Base-by-base conservation (phyloP, 177 flowering plant genomes). In the Vitis hybrid region DNA sequence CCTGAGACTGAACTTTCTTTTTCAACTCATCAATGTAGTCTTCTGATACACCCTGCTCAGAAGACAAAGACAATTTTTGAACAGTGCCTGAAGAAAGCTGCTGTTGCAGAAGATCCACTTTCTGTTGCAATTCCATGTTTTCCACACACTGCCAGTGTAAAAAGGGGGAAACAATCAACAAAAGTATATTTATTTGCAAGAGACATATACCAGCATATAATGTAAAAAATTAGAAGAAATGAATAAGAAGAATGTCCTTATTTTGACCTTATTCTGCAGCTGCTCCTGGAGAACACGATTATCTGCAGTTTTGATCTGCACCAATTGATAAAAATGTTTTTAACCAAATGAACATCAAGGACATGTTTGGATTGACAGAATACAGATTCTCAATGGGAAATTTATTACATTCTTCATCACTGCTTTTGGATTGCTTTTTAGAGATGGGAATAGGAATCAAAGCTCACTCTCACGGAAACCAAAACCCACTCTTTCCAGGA, bases 281-380 rank as follows among this genome's bases (percentile, higher is more conserved):
- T 96, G 97, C 62, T 96, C 97, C 75, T 96, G 98, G 60, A 96
- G 92, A 13, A 96, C 75, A 51, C 97, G 94, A 60, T 94, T 96
- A 73, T 96, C 99, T 51, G 99, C 99, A 52, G 97, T 81, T 76
- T 89, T 94, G 64, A 96, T 82, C 99, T 96, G 92, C 83, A 82
- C 72, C 60, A 74, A 70, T 40, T 60, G 63, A 14, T 2, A n/a
- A 52, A 72, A 18, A 57, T 56, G 60, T 15, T 63, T 46, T 52
- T 57, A 62, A 35, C 32, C 50, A 57, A 52, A 65, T 35, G 11
- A 12, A 65, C 9, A 52, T 16, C 11, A 52, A 48, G 58, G 18
- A 55, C 16, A 46, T 21, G 46, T 35, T 35, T 35, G 46, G 46
- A 35, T 35, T 35, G 46, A 6, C 7, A 4, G 46, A 35, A 35